These are phyloP conservation scores for Taxillus chinensis DNA, from an alignment of 164 flowering plant species.

Conservation along the genomic window DNA sequence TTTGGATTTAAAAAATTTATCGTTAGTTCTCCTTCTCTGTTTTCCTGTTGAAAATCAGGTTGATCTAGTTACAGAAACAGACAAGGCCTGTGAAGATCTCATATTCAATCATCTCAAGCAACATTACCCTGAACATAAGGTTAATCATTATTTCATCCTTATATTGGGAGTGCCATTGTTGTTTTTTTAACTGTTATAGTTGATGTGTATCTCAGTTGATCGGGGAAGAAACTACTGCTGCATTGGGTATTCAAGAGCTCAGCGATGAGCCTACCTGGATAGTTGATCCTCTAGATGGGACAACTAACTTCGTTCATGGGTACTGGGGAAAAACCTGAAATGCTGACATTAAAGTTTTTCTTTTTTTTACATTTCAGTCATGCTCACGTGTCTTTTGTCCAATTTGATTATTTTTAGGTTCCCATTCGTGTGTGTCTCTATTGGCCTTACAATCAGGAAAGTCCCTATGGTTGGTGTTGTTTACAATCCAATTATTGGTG, in stretches of 20 bases:
- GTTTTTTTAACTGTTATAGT: slow-evolving; percentile 2
- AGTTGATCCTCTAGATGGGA: slow-evolving; percentile 97
- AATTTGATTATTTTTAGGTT: slow-evolving; percentile 38
- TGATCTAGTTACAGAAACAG: slow-evolving; percentile 97
- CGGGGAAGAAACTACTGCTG: slow-evolving; percentile 97
- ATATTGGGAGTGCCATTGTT: neutral
- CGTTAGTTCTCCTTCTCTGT: no score
- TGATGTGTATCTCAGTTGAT: slow-evolving; percentile 47
- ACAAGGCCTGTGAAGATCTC: slow-evolving; percentile 90
- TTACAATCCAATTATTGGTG: slow-evolving; percentile 86
- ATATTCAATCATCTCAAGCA: slow-evolving; percentile 68
- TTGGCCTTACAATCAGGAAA: slow-evolving; percentile 83
- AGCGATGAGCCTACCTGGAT: slow-evolving; percentile 96
- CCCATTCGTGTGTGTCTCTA: slow-evolving; percentile 91
- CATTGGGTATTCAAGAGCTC: slow-evolving; percentile 57
- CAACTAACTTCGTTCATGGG: slow-evolving; percentile 99
- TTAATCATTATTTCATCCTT: slow-evolving; percentile 12
- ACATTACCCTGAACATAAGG: slow-evolving; percentile 74
- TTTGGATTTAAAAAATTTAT: no score
- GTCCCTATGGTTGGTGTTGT: slow-evolving; percentile 87
- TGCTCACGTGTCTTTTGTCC: neutral
- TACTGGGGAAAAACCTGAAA: slow-evolving; percentile 9
- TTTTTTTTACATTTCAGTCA: neutral
- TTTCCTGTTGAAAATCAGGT: slow-evolving; percentile 37
- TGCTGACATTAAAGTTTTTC: neutral